Evolutionary conservation across 768 basidiomycete species (phyloP), one percentile per base, ranked within the genome.

Genomic region (Tylopilus felleus): DNA sequence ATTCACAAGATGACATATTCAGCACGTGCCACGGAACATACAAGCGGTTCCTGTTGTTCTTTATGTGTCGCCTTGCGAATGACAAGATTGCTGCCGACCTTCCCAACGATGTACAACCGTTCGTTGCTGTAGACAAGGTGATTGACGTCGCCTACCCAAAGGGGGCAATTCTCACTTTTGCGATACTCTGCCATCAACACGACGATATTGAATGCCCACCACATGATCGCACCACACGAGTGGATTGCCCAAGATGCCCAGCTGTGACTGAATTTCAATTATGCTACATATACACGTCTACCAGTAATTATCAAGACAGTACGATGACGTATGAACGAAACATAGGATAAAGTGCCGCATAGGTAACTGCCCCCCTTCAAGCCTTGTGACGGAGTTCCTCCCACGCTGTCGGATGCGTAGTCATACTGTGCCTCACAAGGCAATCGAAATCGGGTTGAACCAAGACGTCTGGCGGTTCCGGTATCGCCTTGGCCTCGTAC

Each of bases 381-480:
- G 23, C 48, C 41, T 54, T 67, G 48, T 46, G 57, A 47, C 59
- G 75, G 33, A 80, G 57, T 25, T 65, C 64, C n/a, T 75, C 65
- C 82, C 83, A 85, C 17, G 74, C 77, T 4, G 69, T 57, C 5
- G 73, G 74, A 47, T 85, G 84, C 56, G 78, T 76, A 14, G 61
- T 66, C 57, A 70, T 65, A 62, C 77, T 81, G 59, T 85, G 84
- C 39, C 62, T 66, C 4, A 79, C 64, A n/a, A 81, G 73, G 45
- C 74, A 67, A 43, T 80, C 76, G 35, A 75, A 68, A 14, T 60
- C 55, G 7, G 69, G 69, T 27, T 57, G 47, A 42, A 65, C 35
- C 21, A 71, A 47, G 9, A 72, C 53, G 33, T 69, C 69, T 3
- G 69, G 69, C 27, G 60, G 65, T 27, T 71, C 69, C 1, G 55